These are phyloP conservation scores for Pezicula carpinea DNA, from an alignment of 2,329 filamentous ascomycete species.

Conservation along the genomic window DNA sequence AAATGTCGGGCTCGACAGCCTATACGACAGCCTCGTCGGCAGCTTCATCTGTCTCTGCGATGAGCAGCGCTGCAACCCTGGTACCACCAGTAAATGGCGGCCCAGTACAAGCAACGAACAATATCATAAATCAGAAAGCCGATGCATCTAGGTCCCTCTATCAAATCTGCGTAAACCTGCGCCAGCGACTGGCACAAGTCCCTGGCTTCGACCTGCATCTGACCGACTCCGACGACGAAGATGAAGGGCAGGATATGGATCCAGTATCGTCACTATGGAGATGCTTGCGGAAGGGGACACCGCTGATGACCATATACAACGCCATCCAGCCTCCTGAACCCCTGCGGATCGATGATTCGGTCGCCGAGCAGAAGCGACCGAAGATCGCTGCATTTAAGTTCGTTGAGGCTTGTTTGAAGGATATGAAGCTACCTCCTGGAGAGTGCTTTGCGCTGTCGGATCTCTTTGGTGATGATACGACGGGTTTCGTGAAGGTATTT, in stretches of 20 bases:
- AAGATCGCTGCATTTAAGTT: slow-evolving; percentile 93
- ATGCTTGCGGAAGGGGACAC: slow-evolving; percentile 76
- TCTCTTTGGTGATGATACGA: slow-evolving; percentile 89
- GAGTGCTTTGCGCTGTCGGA: slow-evolving; percentile 92
- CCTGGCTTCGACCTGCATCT: slow-evolving; percentile 77
- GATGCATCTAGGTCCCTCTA: slow-evolving; percentile 90
- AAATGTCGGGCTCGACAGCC: slow-evolving; percentile 57
- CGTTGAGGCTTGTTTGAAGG: slow-evolving; percentile 79
- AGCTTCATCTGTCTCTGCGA: slow-evolving; percentile 23
- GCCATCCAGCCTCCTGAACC: slow-evolving; percentile 66
- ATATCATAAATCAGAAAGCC: slow-evolving; percentile 96
- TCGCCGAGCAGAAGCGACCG: slow-evolving; percentile 67
- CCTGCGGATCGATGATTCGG: slow-evolving; percentile 61
- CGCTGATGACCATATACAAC: slow-evolving; percentile 87
- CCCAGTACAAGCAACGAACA: slow-evolving; percentile 72
- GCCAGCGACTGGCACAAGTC: slow-evolving; percentile 75
- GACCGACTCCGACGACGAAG: slow-evolving; percentile 65
- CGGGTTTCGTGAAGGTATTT: slow-evolving; percentile 86
- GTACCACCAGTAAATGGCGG: slow-evolving; percentile 43
- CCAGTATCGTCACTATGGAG: slow-evolving; percentile 91
- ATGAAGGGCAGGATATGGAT: slow-evolving; percentile 61
- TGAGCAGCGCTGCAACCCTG: slow-evolving; percentile 28
- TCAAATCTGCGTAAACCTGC: slow-evolving; percentile 86
- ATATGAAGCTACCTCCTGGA: slow-evolving; percentile 71
- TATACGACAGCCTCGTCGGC: slow-evolving; percentile 35